These are phyloP conservation scores for Hymenoscyphus occultus DNA, from an alignment of 2,329 filamentous ascomycete species.

Conservation along the genomic window DNA sequence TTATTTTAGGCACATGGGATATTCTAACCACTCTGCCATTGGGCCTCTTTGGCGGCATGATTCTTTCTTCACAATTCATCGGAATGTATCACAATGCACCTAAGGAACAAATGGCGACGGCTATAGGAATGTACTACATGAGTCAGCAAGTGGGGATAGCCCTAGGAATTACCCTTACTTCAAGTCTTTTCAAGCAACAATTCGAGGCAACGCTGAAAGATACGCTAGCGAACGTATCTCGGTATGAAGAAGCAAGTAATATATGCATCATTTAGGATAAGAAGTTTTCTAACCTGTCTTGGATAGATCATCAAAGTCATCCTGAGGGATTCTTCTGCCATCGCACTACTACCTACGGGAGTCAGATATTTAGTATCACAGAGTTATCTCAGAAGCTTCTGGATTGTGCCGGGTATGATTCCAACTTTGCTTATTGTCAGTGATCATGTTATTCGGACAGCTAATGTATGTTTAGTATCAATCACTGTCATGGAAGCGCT, in stretches of 20 bases:
- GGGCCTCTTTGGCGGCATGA: conserved; percentile 22
- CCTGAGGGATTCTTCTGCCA: conserved; percentile 22
- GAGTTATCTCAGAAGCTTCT: conserved; percentile 23
- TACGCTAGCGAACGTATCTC: conserved; percentile 15
- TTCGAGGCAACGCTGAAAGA: conserved; percentile 17
- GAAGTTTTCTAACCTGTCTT: not conserved
- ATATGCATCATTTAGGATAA: conserved; percentile 2
- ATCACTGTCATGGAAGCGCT: conserved; percentile 16
- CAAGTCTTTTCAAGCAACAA: conserved; percentile 18
- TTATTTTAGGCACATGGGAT: conserved; percentile 13
- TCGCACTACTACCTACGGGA: conserved; percentile 15
- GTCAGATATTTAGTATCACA: conserved; percentile 13
- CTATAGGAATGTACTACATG: conserved; percentile 27
- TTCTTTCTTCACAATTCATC: conserved; percentile 24
- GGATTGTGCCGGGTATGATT: conserved; percentile 23
- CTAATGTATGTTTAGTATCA: conserved; percentile 13
- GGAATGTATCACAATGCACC: conserved; percentile 21
- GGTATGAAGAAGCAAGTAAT: conserved; percentile 17
- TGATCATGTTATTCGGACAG: not conserved
- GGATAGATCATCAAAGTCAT: conserved; percentile 21
- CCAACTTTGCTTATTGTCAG: not conserved
- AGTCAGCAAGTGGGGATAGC: conserved; percentile 26
- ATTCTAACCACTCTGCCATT: conserved; percentile 21
- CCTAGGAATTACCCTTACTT: conserved; percentile 22
- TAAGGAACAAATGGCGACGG: conserved; percentile 25